A percentile compares a stretch with the other conserved stretches of the same genome.
phyloP scores from a whole-genome alignment of 495 filamentous ascomycete species.

The Hypoxylon trugodes region DNA sequence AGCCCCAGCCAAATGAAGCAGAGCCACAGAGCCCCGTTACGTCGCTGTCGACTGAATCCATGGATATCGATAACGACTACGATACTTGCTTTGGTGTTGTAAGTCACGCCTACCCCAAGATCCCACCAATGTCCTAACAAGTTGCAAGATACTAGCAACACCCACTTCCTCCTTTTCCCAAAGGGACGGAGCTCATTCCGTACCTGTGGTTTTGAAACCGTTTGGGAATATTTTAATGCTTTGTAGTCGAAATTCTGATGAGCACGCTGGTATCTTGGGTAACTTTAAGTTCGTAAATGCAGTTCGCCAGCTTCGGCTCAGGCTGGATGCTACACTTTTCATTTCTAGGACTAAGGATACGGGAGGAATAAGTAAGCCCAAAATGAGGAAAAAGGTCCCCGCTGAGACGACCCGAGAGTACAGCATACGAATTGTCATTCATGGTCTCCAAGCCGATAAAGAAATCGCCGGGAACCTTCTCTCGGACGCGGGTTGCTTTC shows the following conservation, averaged over 20 bases:
- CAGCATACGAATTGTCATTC: background rate
- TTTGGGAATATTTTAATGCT: background rate
- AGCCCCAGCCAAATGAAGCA: background rate
- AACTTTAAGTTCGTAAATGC: background rate
- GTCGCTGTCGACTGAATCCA: background rate
- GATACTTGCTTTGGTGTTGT: background rate
- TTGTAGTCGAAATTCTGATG: background rate
- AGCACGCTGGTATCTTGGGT: background rate
- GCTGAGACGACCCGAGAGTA: background rate
- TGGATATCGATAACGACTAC: background rate
- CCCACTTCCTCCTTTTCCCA: background rate
- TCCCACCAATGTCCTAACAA: background rate
- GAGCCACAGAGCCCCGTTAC: background rate
- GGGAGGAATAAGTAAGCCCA: background rate
- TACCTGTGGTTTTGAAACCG: background rate
- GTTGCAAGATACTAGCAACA: background rate
- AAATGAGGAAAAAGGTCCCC: background rate
- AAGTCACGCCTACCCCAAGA: background rate
- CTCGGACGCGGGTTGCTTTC: background rate
- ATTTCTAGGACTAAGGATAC: background rate
- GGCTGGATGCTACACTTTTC: background rate
- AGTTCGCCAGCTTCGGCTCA: background rate
- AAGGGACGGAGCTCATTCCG: background rate
- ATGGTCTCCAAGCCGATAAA: background rate
- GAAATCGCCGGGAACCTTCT: background rate